These are phyloP conservation scores for Zoysia pacifica DNA, from an alignment of 176 grass and related monocot species.

Conservation along the genomic window DNA sequence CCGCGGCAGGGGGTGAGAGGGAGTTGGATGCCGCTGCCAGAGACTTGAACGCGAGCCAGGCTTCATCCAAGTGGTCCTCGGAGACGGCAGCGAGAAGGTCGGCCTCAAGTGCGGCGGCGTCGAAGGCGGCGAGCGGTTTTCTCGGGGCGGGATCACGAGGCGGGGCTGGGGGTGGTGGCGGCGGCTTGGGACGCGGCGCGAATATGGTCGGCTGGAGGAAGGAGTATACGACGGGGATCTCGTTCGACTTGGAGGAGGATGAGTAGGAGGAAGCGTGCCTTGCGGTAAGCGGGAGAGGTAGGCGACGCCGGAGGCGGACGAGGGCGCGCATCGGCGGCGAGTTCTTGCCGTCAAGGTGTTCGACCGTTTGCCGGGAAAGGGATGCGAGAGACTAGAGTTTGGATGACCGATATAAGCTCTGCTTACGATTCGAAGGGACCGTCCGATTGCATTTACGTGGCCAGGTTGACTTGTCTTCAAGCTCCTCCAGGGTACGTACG, in stretches of 20 bases:
- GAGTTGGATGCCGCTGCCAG: constrained; percentile 56
- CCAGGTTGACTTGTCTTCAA: not conserved
- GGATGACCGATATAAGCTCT: not conserved
- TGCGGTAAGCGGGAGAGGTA: not conserved
- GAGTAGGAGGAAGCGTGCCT: constrained; percentile 3
- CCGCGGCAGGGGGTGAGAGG: constrained; percentile 58
- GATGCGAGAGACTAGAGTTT: not conserved
- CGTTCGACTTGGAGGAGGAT: constrained; percentile 29
- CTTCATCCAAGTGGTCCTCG: constrained; percentile 55
- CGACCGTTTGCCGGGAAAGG: constrained; percentile 30
- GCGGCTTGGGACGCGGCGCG: constrained; percentile 50
- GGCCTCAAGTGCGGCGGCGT: constrained; percentile 55
- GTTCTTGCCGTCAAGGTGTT: constrained; percentile 37
- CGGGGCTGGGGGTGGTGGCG: constrained; percentile 12
- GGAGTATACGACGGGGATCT: constrained; percentile 83
- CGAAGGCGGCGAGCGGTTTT: constrained; percentile 19
- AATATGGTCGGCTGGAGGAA: constrained; percentile 90
- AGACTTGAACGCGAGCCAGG: constrained; percentile 86
- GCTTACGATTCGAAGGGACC: not conserved
- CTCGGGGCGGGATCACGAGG: not conserved
- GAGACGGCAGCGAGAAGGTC: constrained; percentile 52
- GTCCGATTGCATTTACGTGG: not conserved
- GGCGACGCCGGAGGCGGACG: constrained; percentile 35
- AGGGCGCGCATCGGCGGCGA: constrained; percentile 46
- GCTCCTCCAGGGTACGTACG: too few species aligned